Evolutionary conservation across 352 stramenopile species (phyloP), one percentile per base, ranked within the genome.

Genomic region (Globisporangium polare): DNA sequence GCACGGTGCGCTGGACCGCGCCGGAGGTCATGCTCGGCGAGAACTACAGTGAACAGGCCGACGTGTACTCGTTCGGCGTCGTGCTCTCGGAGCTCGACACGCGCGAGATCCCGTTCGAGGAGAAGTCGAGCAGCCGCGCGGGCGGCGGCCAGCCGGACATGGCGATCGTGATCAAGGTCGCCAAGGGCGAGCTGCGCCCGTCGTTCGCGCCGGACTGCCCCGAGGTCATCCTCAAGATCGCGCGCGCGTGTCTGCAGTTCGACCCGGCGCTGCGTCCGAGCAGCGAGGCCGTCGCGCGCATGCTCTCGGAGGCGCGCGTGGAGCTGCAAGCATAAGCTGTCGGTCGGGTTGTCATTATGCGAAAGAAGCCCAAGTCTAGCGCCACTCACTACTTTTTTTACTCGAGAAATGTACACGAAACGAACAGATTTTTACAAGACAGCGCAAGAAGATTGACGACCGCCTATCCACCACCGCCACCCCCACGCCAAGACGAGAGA

Each of bases 31-130:
- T 96, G 82, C 78, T 94, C 12, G 87, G 86, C 18, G 85, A 94
- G 52, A 92, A 94, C 69, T 94, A 94, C 72, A 88, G 76, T 31
- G 87, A 94, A 58, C 77, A 92, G 68, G 83, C 84, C 29, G 87
- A 96, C 57, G 82, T 96, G 51, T 96, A 93, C 79, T 94, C 87
- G 69, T 96, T 90, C 55, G 87, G 87, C 64, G 83, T 95, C 54
- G 86, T 95, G 62, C 75, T 95, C 26, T 91, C 77, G 45, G 86
- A 95, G 63, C 67, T 95, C 31, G 86, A 95, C 68, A 93, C 86
- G 62, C 86, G 78, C 47, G 84, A 92, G 73, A 94, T 95, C 56
- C 86, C 86, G 54, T 95, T 93, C 56, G 84, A 94, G 63, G 83
- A 92, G 68, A 89, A 93, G 69, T 87, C 82, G 67, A 83, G 71